Evolutionary conservation across 2,329 filamentous ascomycete genomes (phyloP).

Genomic region (Atkinsonella hypoxylon): DNA sequence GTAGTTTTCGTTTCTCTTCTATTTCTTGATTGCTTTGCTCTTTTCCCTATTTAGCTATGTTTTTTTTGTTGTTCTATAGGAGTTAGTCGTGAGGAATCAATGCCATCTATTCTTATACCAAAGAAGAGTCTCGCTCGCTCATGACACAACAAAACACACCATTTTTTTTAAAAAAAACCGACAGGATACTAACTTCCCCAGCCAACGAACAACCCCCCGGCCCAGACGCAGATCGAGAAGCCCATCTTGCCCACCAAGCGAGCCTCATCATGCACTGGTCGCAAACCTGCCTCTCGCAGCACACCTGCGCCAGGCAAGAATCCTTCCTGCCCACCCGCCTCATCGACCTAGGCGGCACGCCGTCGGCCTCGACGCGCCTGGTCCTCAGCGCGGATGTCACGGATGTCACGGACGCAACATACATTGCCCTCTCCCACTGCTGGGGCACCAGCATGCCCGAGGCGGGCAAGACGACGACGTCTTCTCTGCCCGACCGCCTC

Average conservation of each 20-base stretch:
- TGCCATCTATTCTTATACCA: too few relatives aligned
- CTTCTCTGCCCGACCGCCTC: not conserved
- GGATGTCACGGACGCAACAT: not conserved
- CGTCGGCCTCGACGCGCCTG: not conserved
- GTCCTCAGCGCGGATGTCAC: not conserved
- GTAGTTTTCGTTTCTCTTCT: not conserved
- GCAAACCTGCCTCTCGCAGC: not conserved
- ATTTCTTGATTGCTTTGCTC: not conserved
- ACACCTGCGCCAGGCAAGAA: not conserved
- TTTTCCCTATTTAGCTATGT: not conserved
- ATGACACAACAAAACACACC: too few relatives aligned
- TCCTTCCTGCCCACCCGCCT: not conserved
- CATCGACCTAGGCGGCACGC: not conserved
- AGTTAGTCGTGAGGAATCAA: too few relatives aligned
- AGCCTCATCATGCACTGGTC: not conserved
- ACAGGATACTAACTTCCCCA: not conserved
- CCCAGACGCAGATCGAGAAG: not conserved
- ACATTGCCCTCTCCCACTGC: not conserved
- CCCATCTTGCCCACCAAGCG: not conserved
- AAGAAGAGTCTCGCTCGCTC: too few relatives aligned
- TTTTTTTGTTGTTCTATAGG: not conserved
- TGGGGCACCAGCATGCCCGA: slow-evolving; percentile 1
- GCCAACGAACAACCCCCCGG: not conserved
- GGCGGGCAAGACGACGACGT: not conserved
- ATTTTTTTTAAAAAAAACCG: not conserved